Conservation (phyloP, 129 eudicot genomes). For the Kitagawia praeruptora region DNA sequence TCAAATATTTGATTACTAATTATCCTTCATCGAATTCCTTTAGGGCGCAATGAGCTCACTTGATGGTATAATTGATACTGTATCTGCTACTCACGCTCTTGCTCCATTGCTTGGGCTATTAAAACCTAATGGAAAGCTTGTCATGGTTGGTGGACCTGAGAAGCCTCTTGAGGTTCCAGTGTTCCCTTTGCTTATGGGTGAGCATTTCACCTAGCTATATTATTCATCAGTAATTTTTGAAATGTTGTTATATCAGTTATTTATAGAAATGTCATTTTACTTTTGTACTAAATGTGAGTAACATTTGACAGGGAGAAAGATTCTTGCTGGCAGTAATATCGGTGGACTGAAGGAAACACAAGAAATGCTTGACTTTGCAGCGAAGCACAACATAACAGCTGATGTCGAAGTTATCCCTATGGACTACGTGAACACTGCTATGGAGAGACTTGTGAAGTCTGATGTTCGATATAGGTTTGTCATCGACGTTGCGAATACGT, state of each 20-base stretch:
- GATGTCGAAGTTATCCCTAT: background rate
- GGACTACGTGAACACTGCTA: background rate
- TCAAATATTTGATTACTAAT: background rate
- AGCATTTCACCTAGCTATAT: background rate
- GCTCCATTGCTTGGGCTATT: background rate
- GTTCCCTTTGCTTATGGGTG: constrained; percentile 1
- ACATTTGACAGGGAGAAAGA: background rate
- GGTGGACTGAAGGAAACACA: background rate
- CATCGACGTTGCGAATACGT: background rate
- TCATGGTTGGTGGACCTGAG: background rate
- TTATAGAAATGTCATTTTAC: background rate
- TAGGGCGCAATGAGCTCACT: background rate
- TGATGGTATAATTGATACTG: constrained; percentile 4
- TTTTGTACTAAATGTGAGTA: background rate
- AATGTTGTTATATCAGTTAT: background rate
- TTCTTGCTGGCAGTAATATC: background rate
- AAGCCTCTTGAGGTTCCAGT: background rate
- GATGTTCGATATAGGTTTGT: background rate
- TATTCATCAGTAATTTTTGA: background rate
- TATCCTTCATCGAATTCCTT: background rate
- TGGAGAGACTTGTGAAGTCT: background rate
- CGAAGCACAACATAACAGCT: constrained; percentile 2
- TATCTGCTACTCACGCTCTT: background rate
- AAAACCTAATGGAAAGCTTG: constrained; percentile 2
- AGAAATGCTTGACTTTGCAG: background rate